Evolutionary conservation across 108 stramenopile genomes (phyloP).

Genomic region (Nitzschia palea): DNA sequence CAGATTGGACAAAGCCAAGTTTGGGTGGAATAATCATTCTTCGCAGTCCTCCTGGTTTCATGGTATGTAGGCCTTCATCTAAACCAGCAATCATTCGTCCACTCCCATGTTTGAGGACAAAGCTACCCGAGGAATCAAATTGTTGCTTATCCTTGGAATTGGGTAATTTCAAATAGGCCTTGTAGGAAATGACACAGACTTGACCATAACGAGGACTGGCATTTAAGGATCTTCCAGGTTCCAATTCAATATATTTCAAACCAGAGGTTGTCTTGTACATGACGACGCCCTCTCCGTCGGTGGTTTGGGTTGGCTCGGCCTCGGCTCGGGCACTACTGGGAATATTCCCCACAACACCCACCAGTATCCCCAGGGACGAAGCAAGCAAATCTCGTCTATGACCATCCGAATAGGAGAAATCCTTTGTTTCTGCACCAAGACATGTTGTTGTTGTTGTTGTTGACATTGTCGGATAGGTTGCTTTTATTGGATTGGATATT

Average conservation of each 20-base stretch:
- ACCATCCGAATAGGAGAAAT: neutral
- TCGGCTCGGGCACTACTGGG: neutral
- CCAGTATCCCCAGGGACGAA: neutral
- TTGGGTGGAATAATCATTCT: constrained; percentile 85
- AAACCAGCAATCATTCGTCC: constrained; percentile 75
- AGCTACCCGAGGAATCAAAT: constrained; percentile 60
- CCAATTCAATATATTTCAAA: constrained; percentile 74
- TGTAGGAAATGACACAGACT: constrained; percentile 70
- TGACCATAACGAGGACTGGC: constrained; percentile 72
- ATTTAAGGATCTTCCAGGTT: constrained; percentile 19
- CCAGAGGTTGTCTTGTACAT: constrained; percentile 74
- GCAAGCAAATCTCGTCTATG: neutral
- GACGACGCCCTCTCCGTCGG: constrained; percentile 39
- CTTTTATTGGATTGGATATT: too few species aligned
- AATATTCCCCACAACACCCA: neutral
- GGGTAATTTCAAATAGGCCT: constrained; percentile 78
- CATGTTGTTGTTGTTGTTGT: neutral
- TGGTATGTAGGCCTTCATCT: constrained; percentile 85
- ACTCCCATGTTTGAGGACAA: constrained; percentile 86
- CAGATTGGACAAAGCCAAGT: constrained; percentile 66
- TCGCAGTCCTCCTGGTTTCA: constrained; percentile 73
- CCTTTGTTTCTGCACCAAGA: neutral
- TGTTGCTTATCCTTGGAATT: constrained; percentile 49
- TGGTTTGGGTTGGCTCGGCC: neutral
- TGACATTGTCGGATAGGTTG: too few species aligned